Evolutionary conservation across 495 filamentous ascomycete species (phyloP).

Genomic region (Tuber melanosporum): DNA sequence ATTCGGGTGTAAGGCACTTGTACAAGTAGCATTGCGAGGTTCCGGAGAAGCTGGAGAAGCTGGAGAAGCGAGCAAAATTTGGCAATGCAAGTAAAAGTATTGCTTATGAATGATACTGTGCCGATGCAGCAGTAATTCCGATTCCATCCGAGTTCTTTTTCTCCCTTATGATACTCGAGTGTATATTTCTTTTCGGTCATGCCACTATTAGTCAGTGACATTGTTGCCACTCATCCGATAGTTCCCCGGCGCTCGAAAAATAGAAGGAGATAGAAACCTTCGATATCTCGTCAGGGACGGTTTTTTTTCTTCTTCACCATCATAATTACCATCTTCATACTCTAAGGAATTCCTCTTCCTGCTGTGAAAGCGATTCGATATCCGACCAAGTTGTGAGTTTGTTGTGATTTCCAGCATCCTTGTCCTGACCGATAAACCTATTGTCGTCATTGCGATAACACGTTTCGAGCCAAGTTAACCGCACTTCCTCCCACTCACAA

Average conservation of each 20-base stretch:
- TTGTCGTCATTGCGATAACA: constrained; percentile 24
- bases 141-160: background rate
- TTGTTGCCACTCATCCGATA: background rate
- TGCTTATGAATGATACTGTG: background rate
- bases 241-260: background rate
- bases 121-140: background rate
- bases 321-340: background rate
- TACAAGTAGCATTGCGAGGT: background rate
- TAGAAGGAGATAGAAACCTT: background rate
- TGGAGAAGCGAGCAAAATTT: background rate
- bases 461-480: background rate
- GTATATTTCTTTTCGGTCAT: background rate
- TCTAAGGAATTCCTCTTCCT: background rate
- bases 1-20: background rate
- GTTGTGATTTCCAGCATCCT: background rate
- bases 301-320: background rate
- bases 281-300: background rate
- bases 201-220: background rate
- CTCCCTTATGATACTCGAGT: no score
- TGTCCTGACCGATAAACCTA: background rate
- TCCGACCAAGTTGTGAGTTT: background rate
- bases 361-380: background rate
- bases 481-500: background rate
- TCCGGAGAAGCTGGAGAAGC: background rate
- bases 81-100: background rate